phyloP scores from a whole-genome alignment of 768 basidiomycete genomes.

The Favolaschia claudopus region DNA sequence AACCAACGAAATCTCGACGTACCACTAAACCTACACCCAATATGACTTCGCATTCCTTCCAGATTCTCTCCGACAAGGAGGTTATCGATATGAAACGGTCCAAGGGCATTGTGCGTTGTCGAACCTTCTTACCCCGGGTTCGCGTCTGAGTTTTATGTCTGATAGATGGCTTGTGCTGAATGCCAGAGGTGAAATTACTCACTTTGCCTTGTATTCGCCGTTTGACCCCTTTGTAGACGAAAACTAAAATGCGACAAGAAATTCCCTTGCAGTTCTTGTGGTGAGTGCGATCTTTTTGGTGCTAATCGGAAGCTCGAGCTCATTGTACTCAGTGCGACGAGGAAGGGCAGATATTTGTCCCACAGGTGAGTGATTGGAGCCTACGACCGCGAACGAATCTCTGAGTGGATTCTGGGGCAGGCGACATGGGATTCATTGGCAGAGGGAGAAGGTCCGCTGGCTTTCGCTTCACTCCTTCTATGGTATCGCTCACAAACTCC shows the following conservation, averaged over 20 bases:
- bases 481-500: background rate
- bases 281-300: too few species aligned
- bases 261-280: constrained; percentile 5
- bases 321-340: background rate
- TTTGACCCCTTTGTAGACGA: background rate
- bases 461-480: too few species aligned
- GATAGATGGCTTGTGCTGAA: constrained; percentile 1
- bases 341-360: constrained; percentile 5
- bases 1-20: too few species aligned
- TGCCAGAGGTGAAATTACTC: constrained; percentile 2
- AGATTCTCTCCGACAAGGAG: constrained; percentile 4
- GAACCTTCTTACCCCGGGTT: background rate
- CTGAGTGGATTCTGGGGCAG: too few species aligned
- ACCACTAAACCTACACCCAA: too few species aligned
- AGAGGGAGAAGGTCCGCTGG: constrained; percentile 6
- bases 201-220: background rate
- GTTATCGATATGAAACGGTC: constrained; percentile 3
- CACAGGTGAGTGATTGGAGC: background rate
- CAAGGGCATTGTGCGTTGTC: background rate
- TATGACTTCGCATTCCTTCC: constrained; percentile 7
- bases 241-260: constrained; percentile 10
- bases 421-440: constrained; percentile 1
- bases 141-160: background rate
- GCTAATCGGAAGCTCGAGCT: background rate
- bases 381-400: background rate